Conservation (phyloP, 2,329 filamentous ascomycete species). For the Amylocarpus encephaloides region DNA sequence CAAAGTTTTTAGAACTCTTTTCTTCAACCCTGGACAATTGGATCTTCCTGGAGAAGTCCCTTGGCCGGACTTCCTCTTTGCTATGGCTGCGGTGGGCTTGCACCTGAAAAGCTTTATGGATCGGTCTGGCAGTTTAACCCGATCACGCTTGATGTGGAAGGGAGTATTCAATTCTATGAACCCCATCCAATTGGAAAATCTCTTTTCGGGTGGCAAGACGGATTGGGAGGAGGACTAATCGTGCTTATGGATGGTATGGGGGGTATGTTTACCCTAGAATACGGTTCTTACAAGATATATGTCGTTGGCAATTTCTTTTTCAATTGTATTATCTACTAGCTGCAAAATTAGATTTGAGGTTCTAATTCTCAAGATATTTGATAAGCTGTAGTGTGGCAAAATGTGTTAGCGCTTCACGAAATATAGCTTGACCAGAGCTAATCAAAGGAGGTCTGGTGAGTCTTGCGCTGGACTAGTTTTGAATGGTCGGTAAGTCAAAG, state of each 20-base stretch:
- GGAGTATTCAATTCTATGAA: constrained; percentile 54
- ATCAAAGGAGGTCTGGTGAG: too few species aligned
- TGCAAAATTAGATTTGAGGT: too few species aligned
- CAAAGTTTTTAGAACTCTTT: constrained; percentile 39
- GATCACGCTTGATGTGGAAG: constrained; percentile 32
- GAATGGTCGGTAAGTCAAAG: too few species aligned
- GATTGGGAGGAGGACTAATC: constrained; percentile 42
- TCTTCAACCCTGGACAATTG: constrained; percentile 32
- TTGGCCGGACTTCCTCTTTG: constrained; percentile 48
- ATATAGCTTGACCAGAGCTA: too few species aligned
- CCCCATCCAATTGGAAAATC: constrained; percentile 51
- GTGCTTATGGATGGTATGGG: constrained; percentile 45
- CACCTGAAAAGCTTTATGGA: constrained; percentile 50
- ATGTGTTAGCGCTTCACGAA: too few species aligned
- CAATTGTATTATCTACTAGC: too few species aligned
- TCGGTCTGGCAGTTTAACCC: constrained; percentile 55
- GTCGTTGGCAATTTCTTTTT: too few species aligned
- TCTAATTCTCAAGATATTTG: too few species aligned
- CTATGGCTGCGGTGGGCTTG: constrained; percentile 45
- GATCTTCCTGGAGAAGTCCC: constrained; percentile 42
- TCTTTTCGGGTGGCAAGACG: constrained; percentile 40
- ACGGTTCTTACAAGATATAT: too few species aligned
- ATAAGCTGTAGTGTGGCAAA: too few species aligned
- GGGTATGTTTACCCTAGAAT: too few species aligned
- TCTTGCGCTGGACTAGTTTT: too few species aligned